Percentiles rank a stretch among this genome's conserved stretches.
Conservation (phyloP, 768 basidiomycete species). For the Galerina sulciceps region DNA sequence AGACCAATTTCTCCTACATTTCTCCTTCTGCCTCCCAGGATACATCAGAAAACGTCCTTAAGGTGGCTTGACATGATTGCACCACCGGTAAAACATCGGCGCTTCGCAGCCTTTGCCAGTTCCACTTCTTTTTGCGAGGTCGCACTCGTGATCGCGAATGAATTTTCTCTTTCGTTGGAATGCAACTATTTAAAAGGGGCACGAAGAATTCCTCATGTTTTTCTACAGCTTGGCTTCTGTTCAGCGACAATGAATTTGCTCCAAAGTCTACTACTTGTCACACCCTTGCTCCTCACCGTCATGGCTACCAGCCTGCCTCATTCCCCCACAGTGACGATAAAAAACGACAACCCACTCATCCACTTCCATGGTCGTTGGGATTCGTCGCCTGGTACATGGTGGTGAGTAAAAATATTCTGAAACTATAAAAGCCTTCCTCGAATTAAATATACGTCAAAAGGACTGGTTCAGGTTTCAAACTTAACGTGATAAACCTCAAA, state of each 20-base stretch:
- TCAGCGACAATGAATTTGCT: constrained; percentile 2
- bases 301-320: constrained; percentile 8
- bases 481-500: constrained; percentile 46
- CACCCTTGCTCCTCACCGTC: neutral
- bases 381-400: constrained; percentile 55
- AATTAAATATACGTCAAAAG: constrained; percentile 26
- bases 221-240: neutral
- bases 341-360: constrained; percentile 45
- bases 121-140: neutral
- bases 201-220: neutral
- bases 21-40: too few species aligned
- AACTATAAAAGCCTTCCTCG: neutral
- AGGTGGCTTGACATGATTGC: neutral
- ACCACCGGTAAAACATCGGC: constrained; percentile 17
- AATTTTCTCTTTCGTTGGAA: neutral
- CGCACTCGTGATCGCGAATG: neutral
- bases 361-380: constrained; percentile 60
- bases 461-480: constrained; percentile 59
- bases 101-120: constrained; percentile 1
- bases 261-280: neutral
- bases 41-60: too few species aligned
- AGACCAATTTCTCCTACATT: too few species aligned
- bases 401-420: constrained; percentile 35
- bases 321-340: constrained; percentile 26
- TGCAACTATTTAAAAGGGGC: neutral